Evolutionary conservation across 2,329 filamentous ascomycete species (phyloP), one percentile per base, ranked within the genome.

Genomic region (Aureobasidium namibiae): DNA sequence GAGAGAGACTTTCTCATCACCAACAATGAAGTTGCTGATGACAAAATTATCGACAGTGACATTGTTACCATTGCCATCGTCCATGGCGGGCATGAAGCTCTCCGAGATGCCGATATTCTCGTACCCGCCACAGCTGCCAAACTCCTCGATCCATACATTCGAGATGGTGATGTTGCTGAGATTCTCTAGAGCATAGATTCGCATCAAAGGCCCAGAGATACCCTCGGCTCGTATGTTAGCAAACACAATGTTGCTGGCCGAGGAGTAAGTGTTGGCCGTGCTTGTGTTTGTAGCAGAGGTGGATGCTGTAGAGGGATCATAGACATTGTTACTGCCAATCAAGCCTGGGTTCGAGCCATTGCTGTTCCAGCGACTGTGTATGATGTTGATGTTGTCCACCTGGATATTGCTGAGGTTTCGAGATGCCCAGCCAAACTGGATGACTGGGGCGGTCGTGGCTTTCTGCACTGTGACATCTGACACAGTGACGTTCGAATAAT

Each of bases 321-420:
- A 56, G 3, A 56, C 8, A 8, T 56, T 56, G 41, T 56, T 56
- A 10, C 36, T 44, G 1, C 52, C 52, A 6, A 56, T 45, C n/a
- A 56, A 11, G 14, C 52, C 52, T 36, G 52, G 52, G 13, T 56
- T 56, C 13, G 52, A 56, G 11, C 26, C 26, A 36, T 56, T 56
- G 26, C 52, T 56, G 18, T 56, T 56, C 52, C 52, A 56, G 23
- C 52, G 52, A 16, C 52, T 56, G 52, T 56, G 52, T 6, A 56
- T 44, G n/a, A 56, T 36, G 13, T 42, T 34, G 26, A 56, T 31
- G 23, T 36, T 31, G 38, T 24, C 33, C 9, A 56, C 52, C n/a
- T 11, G 42, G 9, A 56, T 39, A 11, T 44, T 21, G 26, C 33
- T 44, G n/a, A 56, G 18, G 34, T 56, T 56, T n/a, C 52, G 38